Base-by-base conservation (phyloP, 768 basidiomycete species). In the Piloderma croceum region DNA sequence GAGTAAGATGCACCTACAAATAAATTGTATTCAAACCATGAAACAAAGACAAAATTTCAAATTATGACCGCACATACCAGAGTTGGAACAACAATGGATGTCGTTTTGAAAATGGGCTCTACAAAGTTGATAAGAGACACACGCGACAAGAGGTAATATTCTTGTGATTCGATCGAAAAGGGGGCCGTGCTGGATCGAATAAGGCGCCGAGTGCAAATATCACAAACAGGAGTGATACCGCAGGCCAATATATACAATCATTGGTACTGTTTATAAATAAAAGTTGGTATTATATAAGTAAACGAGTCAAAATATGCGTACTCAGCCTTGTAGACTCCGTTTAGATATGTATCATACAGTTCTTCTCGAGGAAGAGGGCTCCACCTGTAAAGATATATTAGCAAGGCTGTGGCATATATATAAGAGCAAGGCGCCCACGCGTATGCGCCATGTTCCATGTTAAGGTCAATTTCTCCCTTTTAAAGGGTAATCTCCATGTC, bases 141-240 rank as follows among this genome's bases (percentile, higher is more conserved):
- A 2, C 76, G 70, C 3, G 82, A 66, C 6, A 87, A 59, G 36
- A 77, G 61, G 48, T 77, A 79, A 50, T 78, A 87, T 38, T 81
- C 78, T 27, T 76, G 66, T 6, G 82, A 73, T 39, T 78, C 71
- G 10, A 70, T 52, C 5, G 72, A 65, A 48, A 71, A 74, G 25
- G 77, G 2, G 69, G 68, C 5, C 58, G 54, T 35, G 61, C 52
- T 5, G 69, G 65, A 50, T 83, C 80, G 46, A 83, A 78, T n/a
- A 84, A 63, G 1, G 70, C 61, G 1, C 74, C 83, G 19, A 88
- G 67, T 5, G 83, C 75, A 46, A 89, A 78, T 10, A 86, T 57
- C 31, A 73, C 70, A 53, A 80, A 83, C 15, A 88, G 65, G 20
- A 87, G 66, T 0, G 82, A 68, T 12, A 85, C 61, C 1, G 71